These are phyloP conservation scores for Neurospora sp. DNA, from an alignment of 2,329 filamentous ascomycete genomes.

Conservation along the genomic window DNA sequence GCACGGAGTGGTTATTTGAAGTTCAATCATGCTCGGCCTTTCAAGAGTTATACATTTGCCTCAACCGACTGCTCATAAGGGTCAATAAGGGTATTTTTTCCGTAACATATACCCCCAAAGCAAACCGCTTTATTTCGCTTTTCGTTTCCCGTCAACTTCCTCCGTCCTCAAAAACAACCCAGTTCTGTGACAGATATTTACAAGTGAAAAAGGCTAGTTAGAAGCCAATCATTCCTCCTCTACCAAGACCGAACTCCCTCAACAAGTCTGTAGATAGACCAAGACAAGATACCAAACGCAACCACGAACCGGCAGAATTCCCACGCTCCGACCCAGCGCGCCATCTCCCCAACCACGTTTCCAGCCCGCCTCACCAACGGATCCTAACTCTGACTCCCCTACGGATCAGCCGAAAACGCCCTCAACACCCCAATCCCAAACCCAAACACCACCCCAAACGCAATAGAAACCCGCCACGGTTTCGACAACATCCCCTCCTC, in stretches of 20 bases:
- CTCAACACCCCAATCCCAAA: conserved; percentile 63
- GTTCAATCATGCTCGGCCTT: not conserved
- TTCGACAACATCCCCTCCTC: conserved; percentile 83
- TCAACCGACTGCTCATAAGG: not conserved
- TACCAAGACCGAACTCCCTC: not conserved
- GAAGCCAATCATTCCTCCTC: not conserved
- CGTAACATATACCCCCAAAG: not conserved
- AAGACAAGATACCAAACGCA: not conserved
- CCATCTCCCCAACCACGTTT: not conserved
- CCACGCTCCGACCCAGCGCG: not conserved
- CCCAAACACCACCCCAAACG: conserved; percentile 75
- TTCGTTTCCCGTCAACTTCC: not conserved
- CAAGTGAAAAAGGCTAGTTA: not conserved
- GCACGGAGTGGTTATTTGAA: not conserved
- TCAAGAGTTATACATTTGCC: not conserved
- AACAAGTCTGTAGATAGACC: not conserved
- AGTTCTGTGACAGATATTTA: not conserved
- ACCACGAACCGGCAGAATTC: not conserved
- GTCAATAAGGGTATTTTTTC: not conserved
- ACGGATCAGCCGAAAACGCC: conserved; percentile 29
- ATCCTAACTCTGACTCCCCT: not conserved
- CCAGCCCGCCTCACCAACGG: not conserved
- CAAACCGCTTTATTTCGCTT: not conserved
- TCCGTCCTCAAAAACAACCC: not conserved
- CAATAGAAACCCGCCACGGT: conserved; percentile 76